A percentile compares a stretch with the other conserved stretches of the same genome.
phyloP scores from a whole-genome alignment of 2,329 filamentous ascomycete species.

The Colletotrichum destructivum region DNA sequence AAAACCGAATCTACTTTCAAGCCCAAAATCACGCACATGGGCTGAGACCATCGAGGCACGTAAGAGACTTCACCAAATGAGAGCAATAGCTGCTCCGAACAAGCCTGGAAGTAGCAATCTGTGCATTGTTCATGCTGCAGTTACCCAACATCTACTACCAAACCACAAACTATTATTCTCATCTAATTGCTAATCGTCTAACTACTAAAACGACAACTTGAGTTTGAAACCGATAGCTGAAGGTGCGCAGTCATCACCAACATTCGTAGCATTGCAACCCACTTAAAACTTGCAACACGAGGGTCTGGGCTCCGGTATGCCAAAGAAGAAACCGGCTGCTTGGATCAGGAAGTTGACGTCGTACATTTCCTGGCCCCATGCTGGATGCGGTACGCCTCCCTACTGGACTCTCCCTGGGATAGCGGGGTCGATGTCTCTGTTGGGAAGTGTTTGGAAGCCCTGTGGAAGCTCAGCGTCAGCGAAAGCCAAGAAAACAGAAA shows the following conservation, averaged over 20 bases:
- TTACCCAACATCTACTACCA: not conserved
- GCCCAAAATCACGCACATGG: not conserved
- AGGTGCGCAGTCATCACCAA: not conserved
- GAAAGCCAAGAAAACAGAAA: too few species aligned
- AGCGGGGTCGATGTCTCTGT: too few species aligned
- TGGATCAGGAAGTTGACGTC: slow-evolving; percentile 7
- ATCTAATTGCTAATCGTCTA: not conserved
- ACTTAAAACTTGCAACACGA: slow-evolving; percentile 10
- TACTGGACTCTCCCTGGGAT: too few species aligned
- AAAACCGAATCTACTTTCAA: not conserved
- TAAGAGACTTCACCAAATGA: too few species aligned
- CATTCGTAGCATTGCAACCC: slow-evolving; percentile 7
- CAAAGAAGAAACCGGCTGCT: slow-evolving; percentile 23
- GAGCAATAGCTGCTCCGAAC: not conserved
- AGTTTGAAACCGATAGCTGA: not conserved
- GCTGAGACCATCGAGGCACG: not conserved
- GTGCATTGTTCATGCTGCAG: too few species aligned
- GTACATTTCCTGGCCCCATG: not conserved
- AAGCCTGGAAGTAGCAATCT: too few species aligned
- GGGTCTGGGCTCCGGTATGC: not conserved
- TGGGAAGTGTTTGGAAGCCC: too few species aligned
- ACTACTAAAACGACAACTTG: slow-evolving; percentile 1
- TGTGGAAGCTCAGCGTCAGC: too few species aligned
- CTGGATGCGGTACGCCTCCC: too few species aligned
- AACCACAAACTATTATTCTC: slow-evolving; percentile 7